Conservation (phyloP, 352 stramenopile species). For the Globisporangium ultimum region DNA sequence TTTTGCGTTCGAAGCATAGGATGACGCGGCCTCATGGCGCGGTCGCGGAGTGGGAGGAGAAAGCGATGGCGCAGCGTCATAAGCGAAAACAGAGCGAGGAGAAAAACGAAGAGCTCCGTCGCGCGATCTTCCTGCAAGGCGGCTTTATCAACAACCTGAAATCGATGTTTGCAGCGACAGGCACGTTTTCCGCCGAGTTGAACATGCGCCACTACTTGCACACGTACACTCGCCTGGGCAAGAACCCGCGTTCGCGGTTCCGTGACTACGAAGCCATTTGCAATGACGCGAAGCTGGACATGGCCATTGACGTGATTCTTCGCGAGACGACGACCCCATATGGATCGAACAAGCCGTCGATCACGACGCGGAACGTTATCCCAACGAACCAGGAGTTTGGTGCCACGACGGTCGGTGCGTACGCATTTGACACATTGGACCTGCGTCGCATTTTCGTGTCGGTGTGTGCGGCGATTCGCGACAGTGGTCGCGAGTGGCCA, state of each 20-base stretch:
- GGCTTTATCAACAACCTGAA: slow-evolving; percentile 41
- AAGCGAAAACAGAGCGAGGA: slow-evolving; percentile 29
- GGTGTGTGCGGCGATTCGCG: slow-evolving; percentile 36
- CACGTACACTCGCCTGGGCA: slow-evolving; percentile 51
- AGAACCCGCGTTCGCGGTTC: slow-evolving; percentile 25
- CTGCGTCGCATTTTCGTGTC: slow-evolving; percentile 38
- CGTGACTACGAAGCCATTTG: slow-evolving; percentile 48
- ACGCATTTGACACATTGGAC: slow-evolving; percentile 49
- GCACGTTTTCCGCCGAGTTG: slow-evolving; percentile 22
- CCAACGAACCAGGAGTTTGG: slow-evolving; percentile 27
- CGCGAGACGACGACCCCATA: slow-evolving; percentile 39
- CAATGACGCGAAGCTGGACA: slow-evolving; percentile 39
- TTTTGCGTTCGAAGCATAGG: slow-evolving; percentile 29
- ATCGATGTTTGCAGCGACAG: slow-evolving; percentile 27
- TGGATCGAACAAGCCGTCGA: slow-evolving; percentile 29
- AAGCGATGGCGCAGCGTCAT: slow-evolving; percentile 24
- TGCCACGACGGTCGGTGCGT: slow-evolving; percentile 42
- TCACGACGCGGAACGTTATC: slow-evolving; percentile 28
- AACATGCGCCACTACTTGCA: slow-evolving; percentile 54
- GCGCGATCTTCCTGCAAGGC: slow-evolving; percentile 44
- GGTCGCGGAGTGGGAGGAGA: slow-evolving; percentile 29
- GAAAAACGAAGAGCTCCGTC: slow-evolving; percentile 47
- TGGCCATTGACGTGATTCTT: slow-evolving; percentile 47
- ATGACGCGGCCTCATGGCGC: slow-evolving; percentile 18
- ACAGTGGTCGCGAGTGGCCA: slow-evolving; percentile 40